Evolutionary conservation across 129 eudicot genomes (phyloP), one percentile per base, ranked within the genome.

Genomic region (Saussurea involucrata): DNA sequence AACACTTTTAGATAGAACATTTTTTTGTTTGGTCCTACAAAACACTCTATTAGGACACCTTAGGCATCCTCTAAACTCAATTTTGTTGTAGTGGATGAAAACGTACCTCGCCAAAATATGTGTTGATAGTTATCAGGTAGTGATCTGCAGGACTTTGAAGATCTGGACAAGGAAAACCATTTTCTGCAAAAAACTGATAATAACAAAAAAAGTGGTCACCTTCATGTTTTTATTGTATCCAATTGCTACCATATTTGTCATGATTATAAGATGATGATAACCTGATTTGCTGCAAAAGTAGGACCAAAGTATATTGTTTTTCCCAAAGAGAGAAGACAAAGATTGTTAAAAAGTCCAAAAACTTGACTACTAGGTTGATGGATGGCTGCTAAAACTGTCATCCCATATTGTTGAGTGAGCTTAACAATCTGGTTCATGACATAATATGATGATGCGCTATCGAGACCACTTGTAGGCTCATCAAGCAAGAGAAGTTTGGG

Each of bases 391-490:
- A 89, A 33, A 77, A 89, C 88, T 0, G 97, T 91, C 91, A 82
- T 85, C 67, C 75, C 77, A 18, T 85, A 81, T 74, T 85, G 78
- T 8, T 55, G 73, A 5, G 91, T 88, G 13, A 88, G 87, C 63
- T 88, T 78, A 7, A 75, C 86, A 36, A 91, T 91, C 70, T 75
- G 83, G 63, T 79, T 83, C 92, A 88, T 88, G 68, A 91, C 88
- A 77, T 88, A 70, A 70, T 86, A 91, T 1, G 97, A 86, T 6
- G 95, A 83, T 20, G 95, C 97, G 15, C 97, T 91, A 28, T 91
- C 97, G 4, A 91, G 95, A 17, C 97, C 97, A 55, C 97, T 91
- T 8, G 97, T 92, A 8, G 97, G 95, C 78, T 92, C 97, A 27
- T 92, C 97, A 6, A 92, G 90, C 75, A 92, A 87, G 2, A 92